Base-by-base conservation (phyloP, 129 eudicot genomes). In the Lactuca sativa region DNA sequence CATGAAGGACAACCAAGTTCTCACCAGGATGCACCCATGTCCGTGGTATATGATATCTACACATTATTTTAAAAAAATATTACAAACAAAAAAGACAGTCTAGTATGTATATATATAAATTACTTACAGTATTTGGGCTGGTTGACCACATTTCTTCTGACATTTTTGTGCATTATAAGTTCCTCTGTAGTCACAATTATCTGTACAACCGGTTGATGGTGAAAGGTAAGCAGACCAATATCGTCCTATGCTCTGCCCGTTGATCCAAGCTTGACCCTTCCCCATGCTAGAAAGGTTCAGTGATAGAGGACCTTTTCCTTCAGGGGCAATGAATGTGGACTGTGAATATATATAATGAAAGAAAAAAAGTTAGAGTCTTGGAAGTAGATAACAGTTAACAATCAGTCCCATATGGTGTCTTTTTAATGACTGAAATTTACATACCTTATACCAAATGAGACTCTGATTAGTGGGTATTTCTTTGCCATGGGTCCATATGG, bases 391-490 rank as follows among this genome's bases (percentile, higher is more conserved):
- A 18, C 21, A 18, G 21, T 18, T 18, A 18, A 18, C 21, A 18
- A 18, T 18, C 21, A 18, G 21, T 18, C 21, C 21, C 21, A 18
- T 18, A 18, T 61, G 9, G 38, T n/a, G 9, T 61, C 3, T 61
- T 61, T n/a, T 36, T 16, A 61, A 4, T 8, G 13, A 61, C 5
- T 36, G 13, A 18, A 61, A 3, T 16, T 55, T 13, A 40, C 21
- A 31, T 81, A 89, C 96, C 87, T 89, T 89, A 66, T 89, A 89
- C 96, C 96, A 89, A 70, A 83, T 86, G 62, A 89, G 80, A 77
- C 83, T 86, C 70, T 74, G 81, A 64, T 84, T 84, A 17, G 58
- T 31, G 53, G 90, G 95, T 0, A 76, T 14, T 16, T 66, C 21
- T 67, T 69, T 77, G 40, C 86, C 89, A 10, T 57, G 83, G 12